Evolutionary conservation across 2,329 filamentous ascomycete species (phyloP).

Genomic region (Malbranchea zuffiana): DNA sequence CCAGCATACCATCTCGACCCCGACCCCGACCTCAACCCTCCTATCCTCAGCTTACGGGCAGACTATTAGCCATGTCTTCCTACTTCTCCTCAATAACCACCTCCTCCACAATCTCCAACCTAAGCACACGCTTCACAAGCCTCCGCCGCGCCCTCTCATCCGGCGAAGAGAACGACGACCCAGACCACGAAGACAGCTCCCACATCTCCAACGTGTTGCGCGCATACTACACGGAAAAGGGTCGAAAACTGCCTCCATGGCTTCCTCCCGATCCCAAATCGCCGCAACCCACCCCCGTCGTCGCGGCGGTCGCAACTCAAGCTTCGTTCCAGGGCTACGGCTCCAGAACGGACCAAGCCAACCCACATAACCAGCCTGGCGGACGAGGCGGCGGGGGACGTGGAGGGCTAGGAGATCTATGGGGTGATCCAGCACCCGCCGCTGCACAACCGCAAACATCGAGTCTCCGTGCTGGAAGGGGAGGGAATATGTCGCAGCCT

Average conservation of each 20-base stretch:
- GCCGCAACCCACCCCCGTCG: conserved; percentile 29
- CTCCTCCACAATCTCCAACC: conserved; percentile 38
- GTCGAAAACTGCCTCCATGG: conserved; percentile 70
- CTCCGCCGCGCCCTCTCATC: conserved; percentile 40
- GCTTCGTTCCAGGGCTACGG: conserved; percentile 40
- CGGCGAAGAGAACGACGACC: conserved; percentile 34
- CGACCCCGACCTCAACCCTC: no score
- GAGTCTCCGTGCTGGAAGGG: conserved; percentile 30
- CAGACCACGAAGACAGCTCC: conserved; percentile 64
- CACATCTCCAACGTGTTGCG: conserved; percentile 90
- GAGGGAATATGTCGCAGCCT: conserved; percentile 6
- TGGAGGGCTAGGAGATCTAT: conserved; percentile 48
- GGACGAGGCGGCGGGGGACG: conserved; percentile 30
- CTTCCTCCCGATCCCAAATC: conserved; percentile 81
- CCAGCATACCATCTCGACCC: no score
- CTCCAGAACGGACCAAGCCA: conserved; percentile 17
- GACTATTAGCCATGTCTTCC: conserved; percentile 50
- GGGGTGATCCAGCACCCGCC: conserved; percentile 37
- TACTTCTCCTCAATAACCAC: conserved; percentile 61
- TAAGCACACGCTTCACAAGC: conserved; percentile 48
- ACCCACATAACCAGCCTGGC: conserved; percentile 22
- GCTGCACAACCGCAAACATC: conserved; percentile 26
- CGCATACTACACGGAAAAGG: conserved; percentile 85
- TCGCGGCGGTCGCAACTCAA: conserved; percentile 40
- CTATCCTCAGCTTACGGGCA: not conserved